Conservation (phyloP, 306 rosid genomes). For the Rosa lucieae region DNA sequence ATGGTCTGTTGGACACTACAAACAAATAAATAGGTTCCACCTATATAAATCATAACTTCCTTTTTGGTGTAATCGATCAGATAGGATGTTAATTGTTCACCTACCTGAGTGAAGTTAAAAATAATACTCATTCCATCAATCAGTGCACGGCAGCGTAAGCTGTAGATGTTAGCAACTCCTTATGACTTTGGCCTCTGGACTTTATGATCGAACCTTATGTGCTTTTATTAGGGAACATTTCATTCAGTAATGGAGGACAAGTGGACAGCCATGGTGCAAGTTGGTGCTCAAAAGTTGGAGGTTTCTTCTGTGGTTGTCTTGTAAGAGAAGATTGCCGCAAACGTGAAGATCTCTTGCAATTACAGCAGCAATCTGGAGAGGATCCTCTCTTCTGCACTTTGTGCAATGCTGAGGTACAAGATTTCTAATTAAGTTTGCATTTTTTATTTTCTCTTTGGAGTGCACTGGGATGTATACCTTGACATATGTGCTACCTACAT, state of each 20-base stretch:
- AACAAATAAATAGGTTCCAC: background rate
- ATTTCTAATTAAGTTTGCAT: background rate
- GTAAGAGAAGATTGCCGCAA: conserved; percentile 62
- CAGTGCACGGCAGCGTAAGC: conserved; percentile 11
- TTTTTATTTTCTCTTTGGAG: background rate
- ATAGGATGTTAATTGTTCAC: background rate
- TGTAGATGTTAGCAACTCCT: conserved; percentile 1
- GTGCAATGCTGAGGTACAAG: conserved; percentile 78
- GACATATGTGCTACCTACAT: background rate
- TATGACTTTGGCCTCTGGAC: conserved; percentile 9
- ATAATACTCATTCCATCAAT: conserved; percentile 18
- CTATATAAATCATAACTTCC: background rate
- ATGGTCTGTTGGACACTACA: background rate
- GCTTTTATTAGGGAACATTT: conserved; percentile 24
- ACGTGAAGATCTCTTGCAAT: conserved; percentile 55
- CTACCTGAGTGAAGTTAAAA: conserved; percentile 11
- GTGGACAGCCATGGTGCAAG: conserved; percentile 36
- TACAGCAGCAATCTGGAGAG: conserved; percentile 60
- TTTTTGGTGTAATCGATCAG: conserved; percentile 19
- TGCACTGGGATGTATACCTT: background rate
- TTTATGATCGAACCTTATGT: conserved; percentile 16
- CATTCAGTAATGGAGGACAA: conserved; percentile 39
- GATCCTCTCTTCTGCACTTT: conserved; percentile 78
- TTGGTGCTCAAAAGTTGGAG: conserved; percentile 58
- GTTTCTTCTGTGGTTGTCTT: conserved; percentile 61